These are phyloP conservation scores for Colletotrichum lini DNA, from an alignment of 2,329 filamentous ascomycete species.

Conservation along the genomic window DNA sequence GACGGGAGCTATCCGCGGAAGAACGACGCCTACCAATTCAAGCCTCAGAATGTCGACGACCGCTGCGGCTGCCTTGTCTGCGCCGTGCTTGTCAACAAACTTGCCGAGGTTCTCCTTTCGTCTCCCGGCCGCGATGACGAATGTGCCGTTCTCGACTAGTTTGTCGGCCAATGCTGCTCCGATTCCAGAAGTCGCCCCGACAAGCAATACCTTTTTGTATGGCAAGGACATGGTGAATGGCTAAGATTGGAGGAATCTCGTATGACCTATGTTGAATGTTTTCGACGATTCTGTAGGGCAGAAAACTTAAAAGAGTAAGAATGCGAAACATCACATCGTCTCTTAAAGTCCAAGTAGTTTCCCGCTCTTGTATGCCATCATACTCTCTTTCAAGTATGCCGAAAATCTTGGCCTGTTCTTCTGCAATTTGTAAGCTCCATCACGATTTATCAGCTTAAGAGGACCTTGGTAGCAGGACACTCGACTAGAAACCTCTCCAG, in stretches of 20 bases:
- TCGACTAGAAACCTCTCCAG: background rate
- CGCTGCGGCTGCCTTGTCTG: constrained; percentile 52
- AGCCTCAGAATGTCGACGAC: constrained; percentile 14
- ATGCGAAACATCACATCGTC: too few species aligned
- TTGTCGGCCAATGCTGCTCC: constrained; percentile 52
- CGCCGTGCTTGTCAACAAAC: constrained; percentile 61
- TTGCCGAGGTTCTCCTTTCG: constrained; percentile 63
- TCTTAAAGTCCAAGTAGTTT: constrained; percentile 43
- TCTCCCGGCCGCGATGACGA: constrained; percentile 64
- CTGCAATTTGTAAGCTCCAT: constrained; percentile 7
- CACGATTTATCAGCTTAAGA: constrained; percentile 18
- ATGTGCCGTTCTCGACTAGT: constrained; percentile 57
- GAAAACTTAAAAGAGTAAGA: too few species aligned
- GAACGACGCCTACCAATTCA: background rate
- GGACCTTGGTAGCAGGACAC: background rate
- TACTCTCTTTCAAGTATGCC: background rate
- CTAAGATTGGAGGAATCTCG: too few species aligned
- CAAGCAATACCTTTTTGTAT: constrained; percentile 65
- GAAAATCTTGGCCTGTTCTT: background rate
- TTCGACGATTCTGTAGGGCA: too few species aligned
- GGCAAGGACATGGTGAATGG: too few species aligned
- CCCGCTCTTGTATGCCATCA: background rate
- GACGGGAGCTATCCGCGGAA: background rate
- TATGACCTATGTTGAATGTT: too few species aligned
- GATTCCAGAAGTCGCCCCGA: constrained; percentile 54